Evolutionary conservation across 805 yeast genomes (phyloP).

Genomic region (Pichia occidentalis): DNA sequence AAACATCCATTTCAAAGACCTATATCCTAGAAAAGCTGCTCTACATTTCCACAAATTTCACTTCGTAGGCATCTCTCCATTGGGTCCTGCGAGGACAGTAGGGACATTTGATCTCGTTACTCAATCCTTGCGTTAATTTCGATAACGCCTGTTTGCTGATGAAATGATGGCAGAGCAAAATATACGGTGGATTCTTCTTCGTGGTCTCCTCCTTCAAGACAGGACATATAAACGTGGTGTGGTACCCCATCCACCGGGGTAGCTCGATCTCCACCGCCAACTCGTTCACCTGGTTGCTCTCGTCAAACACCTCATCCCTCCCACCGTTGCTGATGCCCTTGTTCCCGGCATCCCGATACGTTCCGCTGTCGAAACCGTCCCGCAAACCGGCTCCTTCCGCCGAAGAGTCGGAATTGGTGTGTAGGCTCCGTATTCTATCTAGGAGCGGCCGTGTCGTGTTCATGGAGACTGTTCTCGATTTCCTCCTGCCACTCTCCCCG

Average conservation of each 20-base stretch:
- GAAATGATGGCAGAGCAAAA: slow-evolving; percentile 36
- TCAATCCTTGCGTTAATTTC: slow-evolving; percentile 34
- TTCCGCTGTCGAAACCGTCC: no score
- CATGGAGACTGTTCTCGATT: no score
- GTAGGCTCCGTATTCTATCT: no score
- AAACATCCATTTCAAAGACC: no score
- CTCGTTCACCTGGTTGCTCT: slow-evolving; percentile 29
- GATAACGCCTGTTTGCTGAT: slow-evolving; percentile 48
- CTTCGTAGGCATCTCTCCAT: slow-evolving; percentile 5
- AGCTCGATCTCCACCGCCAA: slow-evolving; percentile 24
- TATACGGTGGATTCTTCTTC: slow-evolving; percentile 49
- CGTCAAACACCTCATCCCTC: neutral
- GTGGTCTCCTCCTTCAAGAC: slow-evolving; percentile 61
- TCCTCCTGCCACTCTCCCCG: no score
- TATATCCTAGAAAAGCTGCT: no score
- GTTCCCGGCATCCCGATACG: slow-evolving; percentile 30
- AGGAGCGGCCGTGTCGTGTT: no score
- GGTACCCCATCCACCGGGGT: slow-evolving; percentile 13
- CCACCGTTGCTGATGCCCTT: neutral
- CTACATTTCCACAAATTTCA: slow-evolving; percentile 4
- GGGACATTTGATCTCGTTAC: slow-evolving; percentile 50
- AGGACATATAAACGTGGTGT: slow-evolving; percentile 59
- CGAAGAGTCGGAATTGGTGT: no score
- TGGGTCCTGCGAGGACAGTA: slow-evolving; percentile 53
- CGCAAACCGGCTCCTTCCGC: no score